Conservation (phyloP, 208 protist genomes). For the Crithidia fasciculata region DNA sequence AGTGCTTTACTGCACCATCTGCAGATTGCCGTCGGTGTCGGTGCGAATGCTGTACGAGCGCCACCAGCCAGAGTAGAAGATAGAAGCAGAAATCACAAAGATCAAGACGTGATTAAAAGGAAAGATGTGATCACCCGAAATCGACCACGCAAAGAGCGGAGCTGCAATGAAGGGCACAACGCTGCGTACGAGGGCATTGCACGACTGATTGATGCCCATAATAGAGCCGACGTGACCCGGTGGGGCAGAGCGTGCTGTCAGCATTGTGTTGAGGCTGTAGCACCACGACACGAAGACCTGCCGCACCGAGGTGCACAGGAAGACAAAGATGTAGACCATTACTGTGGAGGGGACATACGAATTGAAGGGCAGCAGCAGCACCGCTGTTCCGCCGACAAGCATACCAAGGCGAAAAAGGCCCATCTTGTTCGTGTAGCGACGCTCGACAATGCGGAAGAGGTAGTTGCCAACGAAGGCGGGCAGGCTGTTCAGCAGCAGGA, state of each 20-base stretch:
- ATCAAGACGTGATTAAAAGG: slow-evolving; percentile 66
- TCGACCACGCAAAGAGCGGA: slow-evolving; percentile 62
- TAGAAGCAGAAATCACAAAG: slow-evolving; percentile 40
- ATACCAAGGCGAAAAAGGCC: slow-evolving; percentile 47
- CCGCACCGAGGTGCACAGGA: slow-evolving; percentile 30
- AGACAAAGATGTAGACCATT: slow-evolving; percentile 28
- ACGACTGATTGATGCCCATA: slow-evolving; percentile 76
- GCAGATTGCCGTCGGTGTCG: slow-evolving; percentile 20
- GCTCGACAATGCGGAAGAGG: slow-evolving; percentile 41
- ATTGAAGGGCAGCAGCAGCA: slow-evolving; percentile 22
- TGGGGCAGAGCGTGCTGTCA: slow-evolving; percentile 58
- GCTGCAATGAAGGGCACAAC: slow-evolving; percentile 45
- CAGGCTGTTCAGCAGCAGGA: slow-evolving; percentile 56
- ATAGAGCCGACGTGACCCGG: slow-evolving; percentile 46
- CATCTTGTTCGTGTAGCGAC: slow-evolving; percentile 44
- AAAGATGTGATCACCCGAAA: slow-evolving; percentile 36
- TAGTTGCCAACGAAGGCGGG: slow-evolving; percentile 50
- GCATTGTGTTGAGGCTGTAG: slow-evolving; percentile 61
- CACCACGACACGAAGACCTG: slow-evolving; percentile 65
- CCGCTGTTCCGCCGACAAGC: slow-evolving; percentile 17
- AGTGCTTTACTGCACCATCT: slow-evolving; percentile 5
- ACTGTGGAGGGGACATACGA: slow-evolving; percentile 8
- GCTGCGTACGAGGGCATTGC: slow-evolving; percentile 47
- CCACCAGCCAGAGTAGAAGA: slow-evolving; percentile 30
- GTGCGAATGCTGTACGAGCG: slow-evolving; percentile 40